These are phyloP conservation scores for Parascedosporium putredinis DNA, from an alignment of 2,329 filamentous ascomycete species.

Conservation along the genomic window DNA sequence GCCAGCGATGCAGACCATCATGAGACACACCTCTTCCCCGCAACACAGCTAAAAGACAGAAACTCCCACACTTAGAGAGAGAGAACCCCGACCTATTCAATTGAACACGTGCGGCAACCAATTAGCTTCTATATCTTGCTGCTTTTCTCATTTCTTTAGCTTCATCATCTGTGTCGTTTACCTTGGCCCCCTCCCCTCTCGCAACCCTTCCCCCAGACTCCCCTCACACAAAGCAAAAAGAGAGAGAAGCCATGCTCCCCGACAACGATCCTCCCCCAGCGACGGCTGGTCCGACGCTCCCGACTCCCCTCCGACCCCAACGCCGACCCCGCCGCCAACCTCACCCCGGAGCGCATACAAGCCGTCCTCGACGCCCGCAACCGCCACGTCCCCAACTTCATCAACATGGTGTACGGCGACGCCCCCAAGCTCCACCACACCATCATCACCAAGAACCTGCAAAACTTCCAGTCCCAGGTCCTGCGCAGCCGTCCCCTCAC, in stretches of 20 bases:
- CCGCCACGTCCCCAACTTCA: not conserved
- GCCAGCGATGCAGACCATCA: not conserved
- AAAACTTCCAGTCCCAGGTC: constrained; percentile 10
- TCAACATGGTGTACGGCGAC: constrained; percentile 3
- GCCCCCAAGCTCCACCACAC: constrained; percentile 1
- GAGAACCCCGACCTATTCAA: not conserved
- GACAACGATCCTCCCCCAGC: not conserved
- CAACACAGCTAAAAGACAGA: not conserved
- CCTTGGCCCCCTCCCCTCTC: too few relatives aligned
- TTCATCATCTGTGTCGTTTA: too few relatives aligned
- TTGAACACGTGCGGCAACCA: not conserved
- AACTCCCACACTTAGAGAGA: too few relatives aligned
- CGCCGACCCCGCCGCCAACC: not conserved
- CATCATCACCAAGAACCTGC: constrained; percentile 5
- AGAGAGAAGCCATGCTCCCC: not conserved
- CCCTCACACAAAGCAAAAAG: not conserved
- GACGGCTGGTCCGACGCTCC: not conserved
- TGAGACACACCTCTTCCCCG: not conserved
- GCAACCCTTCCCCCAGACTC: not conserved
- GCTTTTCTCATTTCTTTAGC: too few relatives aligned
- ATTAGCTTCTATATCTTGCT: too few relatives aligned
- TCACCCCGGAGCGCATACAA: constrained; percentile 3
- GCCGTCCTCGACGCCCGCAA: constrained; percentile 4
- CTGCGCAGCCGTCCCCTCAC: constrained; percentile 21
- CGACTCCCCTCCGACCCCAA: not conserved